phyloP scores from a whole-genome alignment of 176 grass and related monocot genomes.

The maize (Zea mays) region Zm-B73-REFERENCE-NAM-5.0 NC_050104.1:115334001-115334500 shows the following conservation, averaged over 20 bases:
- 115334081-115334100: slow-evolving; percentile 45
- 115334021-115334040: slow-evolving; percentile 70
- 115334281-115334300: neutral
- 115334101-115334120: slow-evolving; percentile 68
- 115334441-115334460: neutral
- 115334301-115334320: neutral
- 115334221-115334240: slow-evolving; percentile 22
- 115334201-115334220: neutral
- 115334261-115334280: slow-evolving; percentile 14
- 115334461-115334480: neutral
- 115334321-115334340: neutral
- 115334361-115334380: neutral
- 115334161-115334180: neutral
- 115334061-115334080: slow-evolving; percentile 50
- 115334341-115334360: neutral
- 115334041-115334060: slow-evolving; percentile 64
- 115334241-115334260: neutral
- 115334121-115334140: slow-evolving; percentile 25
- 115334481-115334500: neutral
- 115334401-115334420: neutral
- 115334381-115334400: neutral
- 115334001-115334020: slow-evolving; percentile 62
- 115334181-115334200: slow-evolving; percentile 18
- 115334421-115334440: neutral
- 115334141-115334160: slow-evolving; percentile 10